Percentiles rank a stretch among this genome's conserved stretches.
Evolutionary conservation across 1,284 basidiomycete species (phyloP).

Genomic region (Prillingera fragicola): DNA sequence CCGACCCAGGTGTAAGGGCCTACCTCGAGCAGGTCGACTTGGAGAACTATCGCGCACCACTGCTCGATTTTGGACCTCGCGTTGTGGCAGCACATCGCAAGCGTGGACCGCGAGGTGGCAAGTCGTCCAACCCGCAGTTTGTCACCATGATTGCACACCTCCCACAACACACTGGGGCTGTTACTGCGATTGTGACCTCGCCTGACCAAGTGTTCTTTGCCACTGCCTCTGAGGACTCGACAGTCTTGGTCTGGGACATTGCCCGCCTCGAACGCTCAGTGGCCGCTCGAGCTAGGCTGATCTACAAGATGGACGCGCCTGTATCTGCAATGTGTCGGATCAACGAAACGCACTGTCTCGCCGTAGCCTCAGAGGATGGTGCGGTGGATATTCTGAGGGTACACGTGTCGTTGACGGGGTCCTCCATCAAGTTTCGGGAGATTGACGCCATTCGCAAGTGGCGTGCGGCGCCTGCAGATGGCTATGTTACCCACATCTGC

Average conservation of each 20-base stretch:
- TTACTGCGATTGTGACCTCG: conserved; percentile 78
- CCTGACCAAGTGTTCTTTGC: conserved; percentile 94
- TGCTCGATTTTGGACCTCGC: conserved; percentile 81
- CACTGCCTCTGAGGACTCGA: conserved; percentile 77
- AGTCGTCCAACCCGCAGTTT: conserved; percentile 56
- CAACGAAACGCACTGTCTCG: conserved; percentile 79
- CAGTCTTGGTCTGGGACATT: conserved; percentile 77
- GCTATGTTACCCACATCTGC: conserved; percentile 28
- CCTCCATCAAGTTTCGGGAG: conserved; percentile 68
- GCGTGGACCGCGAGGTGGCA: conserved; percentile 57
- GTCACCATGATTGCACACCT: conserved; percentile 77
- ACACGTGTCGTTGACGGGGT: conserved; percentile 59
- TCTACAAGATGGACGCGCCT: conserved; percentile 53
- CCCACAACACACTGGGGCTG: conserved; percentile 70
- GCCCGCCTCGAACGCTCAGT: conserved; percentile 71
- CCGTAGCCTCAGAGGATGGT: conserved; percentile 78
- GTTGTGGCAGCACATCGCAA: conserved; percentile 70
- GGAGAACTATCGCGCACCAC: conserved; percentile 71
- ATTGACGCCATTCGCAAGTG: conserved; percentile 58
- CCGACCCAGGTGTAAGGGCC: conserved; percentile 77
- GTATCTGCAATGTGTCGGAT: conserved; percentile 75
- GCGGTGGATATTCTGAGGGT: conserved; percentile 77
- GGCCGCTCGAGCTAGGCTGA: conserved; percentile 44
- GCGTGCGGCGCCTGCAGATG: conserved; percentile 24
- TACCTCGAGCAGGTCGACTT: conserved; percentile 82